phyloP scores from a whole-genome alignment of 1,139 yeast genomes.

The Zygoascus hellenicus region DNA sequence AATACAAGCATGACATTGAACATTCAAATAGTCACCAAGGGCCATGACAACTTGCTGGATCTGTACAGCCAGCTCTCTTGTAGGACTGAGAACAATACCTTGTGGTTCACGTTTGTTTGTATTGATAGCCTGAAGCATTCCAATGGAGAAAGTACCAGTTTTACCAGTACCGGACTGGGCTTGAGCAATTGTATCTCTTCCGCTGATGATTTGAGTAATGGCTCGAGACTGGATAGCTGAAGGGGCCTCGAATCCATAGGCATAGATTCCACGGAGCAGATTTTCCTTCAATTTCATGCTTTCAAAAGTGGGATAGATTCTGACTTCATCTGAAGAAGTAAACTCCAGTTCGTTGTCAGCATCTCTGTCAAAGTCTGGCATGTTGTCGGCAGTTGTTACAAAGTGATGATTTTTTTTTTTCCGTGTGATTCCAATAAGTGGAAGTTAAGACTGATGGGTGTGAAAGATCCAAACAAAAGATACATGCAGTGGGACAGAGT shows the following conservation, averaged over 20 bases:
- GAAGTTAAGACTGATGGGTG: too few relatives aligned
- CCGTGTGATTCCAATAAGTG: too few relatives aligned
- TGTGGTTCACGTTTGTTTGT: conserved; percentile 49
- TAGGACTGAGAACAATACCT: conserved; percentile 88
- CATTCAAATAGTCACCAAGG: conserved; percentile 76
- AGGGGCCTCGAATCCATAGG: conserved; percentile 90
- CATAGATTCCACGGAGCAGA: conserved; percentile 67
- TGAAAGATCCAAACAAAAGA: too few relatives aligned
- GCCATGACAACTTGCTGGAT: conserved; percentile 80
- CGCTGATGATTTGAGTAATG: conserved; percentile 83
- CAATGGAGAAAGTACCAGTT: conserved; percentile 93
- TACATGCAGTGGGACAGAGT: too few relatives aligned
- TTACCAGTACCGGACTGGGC: conserved; percentile 99
- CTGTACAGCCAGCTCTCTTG: conserved; percentile 89
- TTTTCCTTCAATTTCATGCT: conserved; percentile 38
- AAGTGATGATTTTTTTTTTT: too few relatives aligned
- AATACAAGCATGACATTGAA: conserved; percentile 83
- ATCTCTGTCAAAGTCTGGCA: conserved; percentile 45
- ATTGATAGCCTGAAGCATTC: conserved; percentile 79
- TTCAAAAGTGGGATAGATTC: conserved; percentile 28
- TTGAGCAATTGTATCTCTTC: conserved; percentile 91
- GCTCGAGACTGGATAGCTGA: conserved; percentile 96
- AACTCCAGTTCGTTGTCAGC: conserved; percentile 53
- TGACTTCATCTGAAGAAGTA: conserved; percentile 56
- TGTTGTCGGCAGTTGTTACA: conserved; percentile 2